These are phyloP conservation scores for Dendrostoma leiphaemia DNA, from an alignment of 2,329 filamentous ascomycete genomes.

Conservation along the genomic window DNA sequence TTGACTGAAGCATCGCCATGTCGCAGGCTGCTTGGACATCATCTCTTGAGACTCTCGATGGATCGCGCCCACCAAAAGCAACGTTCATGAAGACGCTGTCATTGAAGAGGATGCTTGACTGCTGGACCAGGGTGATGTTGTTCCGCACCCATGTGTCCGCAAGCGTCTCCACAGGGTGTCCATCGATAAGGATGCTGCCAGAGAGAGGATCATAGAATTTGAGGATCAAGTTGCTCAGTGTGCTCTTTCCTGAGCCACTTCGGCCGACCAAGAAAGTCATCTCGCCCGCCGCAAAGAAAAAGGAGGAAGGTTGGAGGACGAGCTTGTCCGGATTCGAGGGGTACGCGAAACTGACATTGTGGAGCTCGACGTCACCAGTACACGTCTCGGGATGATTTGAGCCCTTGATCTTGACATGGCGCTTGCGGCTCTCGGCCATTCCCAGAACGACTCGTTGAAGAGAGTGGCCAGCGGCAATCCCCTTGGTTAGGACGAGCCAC, in stretches of 20 bases:
- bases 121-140: conserved; percentile 79
- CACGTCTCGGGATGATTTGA: conserved; percentile 40
- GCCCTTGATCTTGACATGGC: conserved; percentile 17
- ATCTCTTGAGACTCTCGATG: conserved; percentile 44
- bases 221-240: conserved; percentile 75
- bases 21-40: conserved; percentile 63
- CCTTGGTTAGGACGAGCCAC: conserved; percentile 75
- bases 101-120: conserved; percentile 77
- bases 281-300: conserved; percentile 70
- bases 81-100: conserved; percentile 79
- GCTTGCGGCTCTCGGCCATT: conserved; percentile 25
- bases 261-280: conserved; percentile 79
- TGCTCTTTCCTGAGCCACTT: conserved; percentile 93
- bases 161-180: conserved; percentile 56
- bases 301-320: conserved; percentile 59
- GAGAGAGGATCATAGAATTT: conserved; percentile 68
- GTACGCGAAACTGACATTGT: conserved; percentile 78
- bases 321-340: conserved; percentile 62
- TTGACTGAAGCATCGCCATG: conserved; percentile 66
- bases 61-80: conserved; percentile 61
- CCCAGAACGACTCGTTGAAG: conserved; percentile 49
- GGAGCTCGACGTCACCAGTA: conserved; percentile 67
- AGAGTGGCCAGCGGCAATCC: conserved; percentile 67
- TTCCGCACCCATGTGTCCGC: conserved; percentile 70
- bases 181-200: conserved; percentile 69